phyloP scores from a whole-genome alignment of 2,329 filamentous ascomycete species.

The Myotisia sp. region DNA sequence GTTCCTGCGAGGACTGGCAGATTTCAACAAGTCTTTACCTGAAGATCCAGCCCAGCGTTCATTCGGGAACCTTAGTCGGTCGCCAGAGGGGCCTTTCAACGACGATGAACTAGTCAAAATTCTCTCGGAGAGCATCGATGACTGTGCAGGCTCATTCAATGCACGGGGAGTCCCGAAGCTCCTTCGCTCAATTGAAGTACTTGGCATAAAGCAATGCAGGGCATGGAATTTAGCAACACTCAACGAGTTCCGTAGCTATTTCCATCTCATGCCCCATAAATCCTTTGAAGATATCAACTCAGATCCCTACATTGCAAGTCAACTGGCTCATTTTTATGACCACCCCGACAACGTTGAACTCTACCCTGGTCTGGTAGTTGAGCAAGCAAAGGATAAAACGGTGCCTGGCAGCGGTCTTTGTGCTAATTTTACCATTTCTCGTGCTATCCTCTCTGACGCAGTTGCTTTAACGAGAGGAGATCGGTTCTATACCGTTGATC shows the following conservation, averaged over 20 bases:
- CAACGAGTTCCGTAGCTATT: conserved; percentile 48
- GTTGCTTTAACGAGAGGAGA: conserved; percentile 31
- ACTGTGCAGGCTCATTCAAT: conserved; percentile 55
- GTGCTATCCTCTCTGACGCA: conserved; percentile 31
- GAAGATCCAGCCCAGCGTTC: conserved; percentile 47
- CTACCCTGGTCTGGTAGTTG: conserved; percentile 50
- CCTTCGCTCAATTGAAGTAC: conserved; percentile 60
- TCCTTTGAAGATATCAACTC: conserved; percentile 46
- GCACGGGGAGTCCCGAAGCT: conserved; percentile 56
- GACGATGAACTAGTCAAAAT: conserved; percentile 58
- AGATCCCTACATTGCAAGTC: conserved; percentile 40
- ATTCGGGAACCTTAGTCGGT: conserved; percentile 48
- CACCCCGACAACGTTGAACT: conserved; percentile 54
- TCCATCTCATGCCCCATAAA: conserved; percentile 44
- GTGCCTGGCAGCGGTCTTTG: conserved; percentile 25
- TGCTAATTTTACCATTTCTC: conserved; percentile 26
- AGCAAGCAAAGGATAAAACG: conserved; percentile 24
- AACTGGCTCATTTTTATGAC: conserved; percentile 46
- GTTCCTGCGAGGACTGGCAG: conserved; percentile 34
- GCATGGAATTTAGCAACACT: conserved; percentile 42
- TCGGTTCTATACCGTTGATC: conserved; percentile 25
- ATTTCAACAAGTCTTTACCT: conserved; percentile 42
- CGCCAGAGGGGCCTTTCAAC: conserved; percentile 46
- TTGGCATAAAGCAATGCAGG: conserved; percentile 63
- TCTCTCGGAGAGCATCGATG: conserved; percentile 49